These are phyloP conservation scores for Moesziomyces globuligerus DNA, from an alignment of 1,284 basidiomycete genomes.

Conservation along the genomic window DNA sequence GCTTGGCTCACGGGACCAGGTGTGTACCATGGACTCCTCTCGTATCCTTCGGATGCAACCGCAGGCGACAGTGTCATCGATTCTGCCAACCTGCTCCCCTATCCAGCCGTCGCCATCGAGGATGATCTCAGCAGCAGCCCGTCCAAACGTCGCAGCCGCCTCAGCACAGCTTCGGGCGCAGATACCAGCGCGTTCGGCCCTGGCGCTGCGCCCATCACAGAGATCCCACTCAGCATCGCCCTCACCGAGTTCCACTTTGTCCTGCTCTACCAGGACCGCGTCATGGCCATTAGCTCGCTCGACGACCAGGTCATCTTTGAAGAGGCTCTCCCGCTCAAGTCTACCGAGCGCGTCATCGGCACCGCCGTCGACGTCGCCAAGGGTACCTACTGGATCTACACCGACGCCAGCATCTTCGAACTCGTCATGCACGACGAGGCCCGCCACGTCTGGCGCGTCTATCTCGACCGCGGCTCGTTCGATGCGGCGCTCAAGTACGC, in stretches of 20 bases:
- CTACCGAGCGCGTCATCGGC: conserved; percentile 58
- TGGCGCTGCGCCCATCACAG: conserved; percentile 29
- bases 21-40: conserved; percentile 56
- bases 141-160: conserved; percentile 18
- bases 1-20: conserved; percentile 59
- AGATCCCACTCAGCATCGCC: conserved; percentile 74
- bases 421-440: conserved; percentile 87
- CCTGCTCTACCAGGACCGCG: conserved; percentile 81
- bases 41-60: conserved; percentile 66
- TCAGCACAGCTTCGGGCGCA: conserved; percentile 25
- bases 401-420: conserved; percentile 88
- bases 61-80: conserved; percentile 79
- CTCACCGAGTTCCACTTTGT: conserved; percentile 94
- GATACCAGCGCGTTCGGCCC: conserved; percentile 19
- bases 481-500: conserved; percentile 82
- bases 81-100: conserved; percentile 71
- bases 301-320: conserved; percentile 86
- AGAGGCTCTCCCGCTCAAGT: conserved; percentile 70
- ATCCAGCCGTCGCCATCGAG: conserved; percentile 44
- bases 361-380: conserved; percentile 78
- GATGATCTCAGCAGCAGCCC: conserved; percentile 16
- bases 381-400: conserved; percentile 94
- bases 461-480: conserved; percentile 81
- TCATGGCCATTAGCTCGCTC: conserved; percentile 81
- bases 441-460: conserved; percentile 92